A percentile compares a stretch with the other conserved stretches of the same genome.
phyloP scores from a whole-genome alignment of 2,329 filamentous ascomycete species.

The Didymella exigua region DNA sequence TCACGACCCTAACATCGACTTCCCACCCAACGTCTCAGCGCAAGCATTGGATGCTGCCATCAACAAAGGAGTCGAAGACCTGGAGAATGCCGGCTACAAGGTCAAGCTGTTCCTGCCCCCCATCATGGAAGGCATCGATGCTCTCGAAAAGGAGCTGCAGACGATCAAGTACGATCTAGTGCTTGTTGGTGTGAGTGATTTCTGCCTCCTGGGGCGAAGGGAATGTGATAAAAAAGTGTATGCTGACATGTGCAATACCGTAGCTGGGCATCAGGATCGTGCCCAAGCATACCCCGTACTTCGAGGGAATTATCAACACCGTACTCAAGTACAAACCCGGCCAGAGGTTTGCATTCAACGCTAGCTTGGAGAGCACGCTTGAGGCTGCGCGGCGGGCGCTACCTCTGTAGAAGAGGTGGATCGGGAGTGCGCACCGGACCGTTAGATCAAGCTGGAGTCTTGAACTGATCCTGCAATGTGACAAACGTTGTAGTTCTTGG shows the following conservation, averaged over 20 bases:
- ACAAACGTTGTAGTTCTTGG: background rate
- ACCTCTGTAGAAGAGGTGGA: background rate
- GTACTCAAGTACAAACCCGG: constrained; percentile 4
- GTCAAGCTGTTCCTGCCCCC: background rate
- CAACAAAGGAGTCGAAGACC: background rate
- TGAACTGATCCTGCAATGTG: no score
- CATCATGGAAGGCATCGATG: constrained; percentile 1
- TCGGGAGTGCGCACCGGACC: background rate
- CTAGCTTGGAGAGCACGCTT: constrained; percentile 1
- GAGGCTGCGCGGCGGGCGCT: constrained; percentile 3
- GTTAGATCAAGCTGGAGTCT: no score
- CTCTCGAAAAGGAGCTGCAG: background rate
- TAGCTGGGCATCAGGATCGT: constrained; percentile 1
- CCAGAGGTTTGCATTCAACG: constrained; percentile 10
- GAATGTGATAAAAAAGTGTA: background rate
- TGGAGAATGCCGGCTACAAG: constrained; percentile 1
- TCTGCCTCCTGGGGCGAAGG: background rate
- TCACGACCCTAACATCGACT: background rate
- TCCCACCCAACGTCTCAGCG: background rate
- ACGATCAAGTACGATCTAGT: background rate
- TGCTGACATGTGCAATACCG: background rate
- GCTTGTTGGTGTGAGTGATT: background rate
- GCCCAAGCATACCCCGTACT: constrained; percentile 7
- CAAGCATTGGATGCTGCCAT: background rate
- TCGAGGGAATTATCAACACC: constrained; percentile 5